phyloP scores from a whole-genome alignment of 176 grass and related monocot genomes.

The Luzula sylvatica region DNA sequence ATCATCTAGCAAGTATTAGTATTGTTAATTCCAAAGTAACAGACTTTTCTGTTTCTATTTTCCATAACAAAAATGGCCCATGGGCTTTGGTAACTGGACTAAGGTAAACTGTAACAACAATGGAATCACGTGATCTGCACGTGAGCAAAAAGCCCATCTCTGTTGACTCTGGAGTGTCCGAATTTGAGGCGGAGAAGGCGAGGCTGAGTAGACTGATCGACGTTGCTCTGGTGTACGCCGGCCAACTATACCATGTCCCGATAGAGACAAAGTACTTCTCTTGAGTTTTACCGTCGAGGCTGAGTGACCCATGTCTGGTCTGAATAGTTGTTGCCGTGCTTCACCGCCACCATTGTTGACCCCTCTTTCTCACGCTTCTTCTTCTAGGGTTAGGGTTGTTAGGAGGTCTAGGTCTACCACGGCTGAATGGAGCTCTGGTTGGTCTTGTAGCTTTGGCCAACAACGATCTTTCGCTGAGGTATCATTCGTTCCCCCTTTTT shows the following conservation, averaged over 20 bases:
- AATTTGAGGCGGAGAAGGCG: neutral
- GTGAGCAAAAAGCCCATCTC: slow-evolving; percentile 6
- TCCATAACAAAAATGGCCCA: no score
- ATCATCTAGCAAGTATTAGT: no score
- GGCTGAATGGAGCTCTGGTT: neutral
- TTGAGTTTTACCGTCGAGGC: no score
- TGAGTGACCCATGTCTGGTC: slow-evolving; percentile 9
- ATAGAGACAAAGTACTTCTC: neutral
- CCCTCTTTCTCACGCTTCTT: slow-evolving; percentile 4
- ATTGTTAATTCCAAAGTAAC: no score
- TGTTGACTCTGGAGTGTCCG: neutral
- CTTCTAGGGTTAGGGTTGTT: slow-evolving; percentile 2
- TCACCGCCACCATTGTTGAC: slow-evolving; percentile 10
- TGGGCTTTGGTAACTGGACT: no score
- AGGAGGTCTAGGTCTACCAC: slow-evolving; percentile 16
- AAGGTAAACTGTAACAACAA: neutral
- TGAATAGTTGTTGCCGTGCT: slow-evolving; percentile 6
- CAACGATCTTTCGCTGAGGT: slow-evolving; percentile 13
- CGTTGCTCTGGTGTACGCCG: neutral
- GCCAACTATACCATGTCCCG: neutral
- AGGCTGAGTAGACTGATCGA: neutral
- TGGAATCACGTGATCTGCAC: neutral
- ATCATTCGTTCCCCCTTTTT: neutral
- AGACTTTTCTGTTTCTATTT: no score
- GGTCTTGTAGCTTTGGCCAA: neutral